These are phyloP conservation scores for Fraxinus dipetala DNA, from an alignment of 305 asterid genomes.

Conservation along the genomic window DNA sequence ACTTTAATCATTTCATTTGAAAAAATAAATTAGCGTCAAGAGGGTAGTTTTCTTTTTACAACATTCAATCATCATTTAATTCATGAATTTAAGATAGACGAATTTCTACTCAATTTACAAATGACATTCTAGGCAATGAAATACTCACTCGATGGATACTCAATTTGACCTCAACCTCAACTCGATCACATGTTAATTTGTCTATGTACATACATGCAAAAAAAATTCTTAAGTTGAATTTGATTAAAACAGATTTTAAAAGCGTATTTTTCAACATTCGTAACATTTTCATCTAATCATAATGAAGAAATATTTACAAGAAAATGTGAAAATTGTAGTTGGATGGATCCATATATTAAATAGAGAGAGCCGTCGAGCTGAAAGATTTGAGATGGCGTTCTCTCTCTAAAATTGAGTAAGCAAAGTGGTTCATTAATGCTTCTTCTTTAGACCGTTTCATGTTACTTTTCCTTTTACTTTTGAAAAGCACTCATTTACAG, in stretches of 20 bases:
- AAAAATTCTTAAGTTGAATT: not conserved
- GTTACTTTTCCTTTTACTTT: constrained; percentile 9
- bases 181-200: not conserved
- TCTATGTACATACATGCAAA: not conserved
- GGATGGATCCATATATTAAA: not conserved
- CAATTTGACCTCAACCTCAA: not conserved
- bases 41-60: not conserved
- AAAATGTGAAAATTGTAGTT: not conserved
- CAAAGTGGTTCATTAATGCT: constrained; percentile 14
- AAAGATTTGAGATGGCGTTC: not conserved
- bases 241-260: not conserved
- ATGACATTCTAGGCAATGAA: not conserved
- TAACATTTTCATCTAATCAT: not conserved
- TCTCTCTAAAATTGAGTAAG: not conserved
- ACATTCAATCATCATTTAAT: not conserved
- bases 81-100: not conserved
- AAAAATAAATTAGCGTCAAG: not conserved
- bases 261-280: not conserved
- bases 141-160: not conserved
- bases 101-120: not conserved
- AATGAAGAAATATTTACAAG: not conserved
- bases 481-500: not conserved
- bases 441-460: not conserved
- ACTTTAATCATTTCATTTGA: not conserved
- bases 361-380: not conserved